Conservation (phyloP, 495 filamentous ascomycete species). For the Aspergillus biplanus region DNA sequence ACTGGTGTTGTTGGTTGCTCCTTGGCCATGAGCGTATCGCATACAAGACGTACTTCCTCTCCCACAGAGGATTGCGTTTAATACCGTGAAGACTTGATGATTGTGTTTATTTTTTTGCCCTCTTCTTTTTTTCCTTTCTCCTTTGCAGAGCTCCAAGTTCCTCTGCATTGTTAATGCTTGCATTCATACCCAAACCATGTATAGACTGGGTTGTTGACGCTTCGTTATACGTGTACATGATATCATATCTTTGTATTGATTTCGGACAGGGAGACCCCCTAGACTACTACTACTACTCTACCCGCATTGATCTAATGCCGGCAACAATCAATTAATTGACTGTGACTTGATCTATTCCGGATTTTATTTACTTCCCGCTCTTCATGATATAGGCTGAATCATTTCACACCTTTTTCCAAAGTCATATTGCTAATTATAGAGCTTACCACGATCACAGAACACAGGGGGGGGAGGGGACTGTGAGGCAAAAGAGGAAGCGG, state of each 20-base stretch:
- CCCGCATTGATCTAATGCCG: too few relatives aligned
- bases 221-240: conserved; percentile 34
- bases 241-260: conserved; percentile 26
- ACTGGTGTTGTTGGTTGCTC: conserved; percentile 9
- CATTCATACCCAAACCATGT: conserved; percentile 26
- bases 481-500: too few relatives aligned
- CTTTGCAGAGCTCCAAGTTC: conserved; percentile 9
- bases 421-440: too few relatives aligned
- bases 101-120: conserved; percentile 13
- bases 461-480: too few relatives aligned
- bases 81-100: conserved; percentile 12
- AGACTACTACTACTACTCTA: background rate
- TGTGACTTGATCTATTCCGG: background rate
- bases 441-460: too few relatives aligned
- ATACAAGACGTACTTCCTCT: conserved; percentile 24
- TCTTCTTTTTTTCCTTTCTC: conserved; percentile 19
- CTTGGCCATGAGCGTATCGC: conserved; percentile 29
- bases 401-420: too few relatives aligned
- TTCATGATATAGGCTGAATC: too few relatives aligned
- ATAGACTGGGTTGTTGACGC: conserved; percentile 26
- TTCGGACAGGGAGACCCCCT: conserved; percentile 8
- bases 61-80: conserved; percentile 9
- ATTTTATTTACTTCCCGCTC: too few relatives aligned
- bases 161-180: conserved; percentile 25
- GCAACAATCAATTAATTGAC: too few relatives aligned